Base-by-base conservation (phyloP, 1,139 yeast species). In the Debaryomycetaceae sp. region DNA sequence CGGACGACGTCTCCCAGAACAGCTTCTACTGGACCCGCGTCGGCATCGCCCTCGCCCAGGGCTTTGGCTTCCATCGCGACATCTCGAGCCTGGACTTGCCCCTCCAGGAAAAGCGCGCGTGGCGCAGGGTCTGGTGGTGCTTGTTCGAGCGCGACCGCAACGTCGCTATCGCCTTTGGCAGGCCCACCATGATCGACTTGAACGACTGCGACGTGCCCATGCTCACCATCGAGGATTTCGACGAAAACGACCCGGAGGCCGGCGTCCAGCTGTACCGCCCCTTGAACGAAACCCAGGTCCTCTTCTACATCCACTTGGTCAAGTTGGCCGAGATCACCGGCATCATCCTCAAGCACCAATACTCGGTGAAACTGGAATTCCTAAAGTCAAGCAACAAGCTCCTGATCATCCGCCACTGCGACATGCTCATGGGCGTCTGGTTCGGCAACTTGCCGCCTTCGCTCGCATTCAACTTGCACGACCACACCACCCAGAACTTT, bases 101-200 rank as follows among this genome's bases (percentile, higher is more conserved):
- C 13, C 23, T 29, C 1, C 36, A 44, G 13, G 81, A 77, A 32
- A 70, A 72, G 44, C 68, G 71, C 34, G 55, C 75, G 32, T 75
- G 82, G 73, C 66, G 78, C 39, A 59, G 86, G 29, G 65, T 80
- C 15, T 82, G 90, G 87, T 82, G 94, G 94, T 65, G 78, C 35
- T 54, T 81, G 16, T 79, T 78, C 48, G 73, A 74, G 35, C 75
- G 81, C 42, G 93, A 81, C 50, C 58, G 86, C 14, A 63, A 72
- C 33, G 73, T 75, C 4, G 77, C 83, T n/a, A 68, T 79, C 32
- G 85, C 87, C 0, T 75, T 77, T 51, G 90, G 92, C 12, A 61
- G 90, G 37, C 92, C 93, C 0, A 60, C 71, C 8, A 62, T 69
- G 37, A 77, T 82, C 32, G 78, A 77, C 42, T 59, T 80, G 36